Conservation (phyloP, 106 monocot genomes). For the Acanthochlamys bracteata region DNA sequence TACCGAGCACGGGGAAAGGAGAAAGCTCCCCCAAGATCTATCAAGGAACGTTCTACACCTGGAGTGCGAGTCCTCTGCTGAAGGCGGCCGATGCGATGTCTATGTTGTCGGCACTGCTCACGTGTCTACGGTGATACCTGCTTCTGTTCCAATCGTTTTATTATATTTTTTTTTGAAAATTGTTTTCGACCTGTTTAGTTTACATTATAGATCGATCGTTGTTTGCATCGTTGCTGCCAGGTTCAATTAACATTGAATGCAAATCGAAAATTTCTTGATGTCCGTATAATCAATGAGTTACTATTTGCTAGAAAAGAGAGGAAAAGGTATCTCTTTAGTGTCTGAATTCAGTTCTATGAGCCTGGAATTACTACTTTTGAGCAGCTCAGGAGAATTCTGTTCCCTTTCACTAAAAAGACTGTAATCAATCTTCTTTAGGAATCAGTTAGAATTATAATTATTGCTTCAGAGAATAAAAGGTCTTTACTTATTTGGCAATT, state of each 20-base stretch:
- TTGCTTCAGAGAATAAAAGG: no score
- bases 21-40: conserved; percentile 45
- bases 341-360: no score
- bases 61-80: conserved; percentile 68
- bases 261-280: not conserved
- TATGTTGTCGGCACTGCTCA: conserved; percentile 86
- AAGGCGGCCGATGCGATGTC: conserved; percentile 57
- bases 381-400: no score
- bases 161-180: not conserved
- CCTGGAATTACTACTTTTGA: no score
- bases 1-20: conserved; percentile 13
- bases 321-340: no score
- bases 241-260: not conserved
- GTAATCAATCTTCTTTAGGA: not conserved
- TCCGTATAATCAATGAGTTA: not conserved
- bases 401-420: no score
- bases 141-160: no score
- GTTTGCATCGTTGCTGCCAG: not conserved
- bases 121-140: conserved; percentile 51
- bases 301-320: not conserved
- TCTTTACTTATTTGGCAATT: not conserved
- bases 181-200: not conserved
- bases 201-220: not conserved
- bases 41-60: conserved; percentile 43
- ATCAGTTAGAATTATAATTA: not conserved